Percentiles rank a stretch among this genome's conserved stretches.
phyloP scores from a whole-genome alignment of 805 yeast species.

The Jamesozyma spencerorum region DNA sequence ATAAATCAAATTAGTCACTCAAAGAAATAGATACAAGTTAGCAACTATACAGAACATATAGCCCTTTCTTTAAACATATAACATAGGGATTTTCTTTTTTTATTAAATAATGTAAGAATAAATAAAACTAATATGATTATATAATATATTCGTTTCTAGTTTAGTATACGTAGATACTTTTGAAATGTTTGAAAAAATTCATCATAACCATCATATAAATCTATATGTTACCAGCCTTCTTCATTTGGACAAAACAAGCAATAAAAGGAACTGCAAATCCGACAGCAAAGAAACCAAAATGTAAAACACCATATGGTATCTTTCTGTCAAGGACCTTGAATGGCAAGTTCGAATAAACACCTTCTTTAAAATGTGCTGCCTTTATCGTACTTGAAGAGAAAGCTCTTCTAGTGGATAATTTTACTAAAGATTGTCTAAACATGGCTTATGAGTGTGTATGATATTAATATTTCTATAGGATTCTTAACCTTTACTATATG shows the following conservation, averaged over 20 bases:
- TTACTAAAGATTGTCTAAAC: constrained; percentile 5
- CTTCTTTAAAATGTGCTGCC: constrained; percentile 55
- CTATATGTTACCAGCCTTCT: constrained; percentile 57
- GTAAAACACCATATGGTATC: constrained; percentile 77
- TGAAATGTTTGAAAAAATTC: too few relatives aligned
- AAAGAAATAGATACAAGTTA: too few relatives aligned
- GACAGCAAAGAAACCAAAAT: constrained; percentile 66
- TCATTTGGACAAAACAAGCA: constrained; percentile 70
- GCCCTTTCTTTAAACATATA: too few relatives aligned
- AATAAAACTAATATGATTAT: neutral
- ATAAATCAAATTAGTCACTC: too few relatives aligned
- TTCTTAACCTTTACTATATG: too few relatives aligned
- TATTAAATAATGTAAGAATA: neutral
- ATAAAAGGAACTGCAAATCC: constrained; percentile 74
- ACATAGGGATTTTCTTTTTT: neutral
- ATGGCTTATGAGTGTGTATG: neutral
- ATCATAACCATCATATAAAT: too few relatives aligned
- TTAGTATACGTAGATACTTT: neutral
- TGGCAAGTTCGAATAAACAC: constrained; percentile 87
- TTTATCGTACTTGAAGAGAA: constrained; percentile 47
- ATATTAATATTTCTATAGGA: too few relatives aligned
- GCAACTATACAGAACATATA: too few relatives aligned
- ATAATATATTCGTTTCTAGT: neutral
- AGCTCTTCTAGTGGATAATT: constrained; percentile 30
- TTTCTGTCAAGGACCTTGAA: constrained; percentile 90